Base-by-base conservation (phyloP, 495 filamentous ascomycete species). In the Podospora bellae-mahoneyi region DNA sequence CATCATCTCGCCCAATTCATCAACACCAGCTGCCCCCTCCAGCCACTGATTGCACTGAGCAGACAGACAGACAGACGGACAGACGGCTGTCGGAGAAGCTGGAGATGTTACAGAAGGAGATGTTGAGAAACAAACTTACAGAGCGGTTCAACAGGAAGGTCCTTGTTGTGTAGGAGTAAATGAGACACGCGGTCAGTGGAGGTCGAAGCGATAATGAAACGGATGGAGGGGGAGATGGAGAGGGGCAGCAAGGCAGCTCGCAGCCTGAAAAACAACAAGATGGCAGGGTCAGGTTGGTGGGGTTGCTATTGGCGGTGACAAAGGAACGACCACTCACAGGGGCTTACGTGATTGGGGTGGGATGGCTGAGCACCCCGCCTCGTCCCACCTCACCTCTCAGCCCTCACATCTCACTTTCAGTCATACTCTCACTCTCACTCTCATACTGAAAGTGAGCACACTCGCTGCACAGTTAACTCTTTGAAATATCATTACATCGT, bases 231-330 rank as follows among this genome's bases (percentile, higher is more conserved):
- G 69, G 67, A 23, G 64, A 64, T 67, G 64, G 74, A 69, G 39
- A 10, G 39, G 39, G 39, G 39, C 39, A 48, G 39, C 39, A 48
- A 48, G 39, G 39, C 13, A 48, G 13, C 39, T 48, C 39, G 62
- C 67, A 19, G 66, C 60, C 71, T 67, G 67, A 72, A 73, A 75
- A 75, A 69, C 73, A 75, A 75, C 69, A 67, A n/a, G 7, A 58
- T 18, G 26, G 15, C 32, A 63, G 39, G 66, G 66, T 66, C 59
- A 26, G 10, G 34, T 32, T 73, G 66, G 74, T 74, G 69, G 69
- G 60, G 70, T 74, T 53, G 30, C 72, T 72, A 72, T 68, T 68
- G 67, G 69, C 69, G 71, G 61, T 62, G 61, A 64, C 64, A 0
- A 48, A 48, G 39, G 62, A 64, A 30, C 39, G 64, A 54, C 70